Base-by-base conservation (phyloP, 176 grass and related monocot genomes). In the Oropetium thomaeum region DNA sequence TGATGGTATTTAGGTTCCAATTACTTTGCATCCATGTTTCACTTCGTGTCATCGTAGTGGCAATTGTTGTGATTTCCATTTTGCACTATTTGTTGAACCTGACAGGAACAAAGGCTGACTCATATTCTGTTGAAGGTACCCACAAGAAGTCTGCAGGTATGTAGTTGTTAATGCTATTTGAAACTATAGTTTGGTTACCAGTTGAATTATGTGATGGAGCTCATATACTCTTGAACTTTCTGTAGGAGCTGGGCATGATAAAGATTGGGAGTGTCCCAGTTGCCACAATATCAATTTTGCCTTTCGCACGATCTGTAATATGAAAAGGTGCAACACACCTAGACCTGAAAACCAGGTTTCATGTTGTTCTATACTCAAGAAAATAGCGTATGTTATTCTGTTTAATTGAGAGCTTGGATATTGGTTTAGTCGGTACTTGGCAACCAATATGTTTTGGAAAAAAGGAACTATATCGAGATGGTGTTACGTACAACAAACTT, bases 241-340 rank as follows among this genome's bases (percentile, higher is more conserved):
- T 66, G 58, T 61, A 96, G 92, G 92, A 79, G 82, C 80, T 83
- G 92, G 89, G 11, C 87, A 80, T 7, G 92, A 96, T 38, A 96
- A 89, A 78, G 92, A 96, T 30, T 96, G 92, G 92, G 88, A 84
- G 66, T 96, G 92, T 62, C 88, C 88, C 75, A 96, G 83, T 62
- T 96, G 92, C 68, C 86, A 79, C 44, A 96, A 96, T 60, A 78
- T 85, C 29, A 96, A 96, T 74, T 96, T 96, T 40, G 81, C 82
- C 35, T 96, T 96, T 66, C 85, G 92, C 19, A 83, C 82, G 44
- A 83, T 87, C 26, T 96, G 92, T 78, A 96, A 96, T 73, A 96
- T 96, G 92, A 89, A 88, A 66, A 96, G 89, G 60, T 96, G 92
- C 67, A 89, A 86, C 62, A 96, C 88, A 42, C 92, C 92, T 73